These are phyloP conservation scores for Aspergillus pseudoviridinutans DNA, from an alignment of 2,329 filamentous ascomycete species.

Conservation along the genomic window DNA sequence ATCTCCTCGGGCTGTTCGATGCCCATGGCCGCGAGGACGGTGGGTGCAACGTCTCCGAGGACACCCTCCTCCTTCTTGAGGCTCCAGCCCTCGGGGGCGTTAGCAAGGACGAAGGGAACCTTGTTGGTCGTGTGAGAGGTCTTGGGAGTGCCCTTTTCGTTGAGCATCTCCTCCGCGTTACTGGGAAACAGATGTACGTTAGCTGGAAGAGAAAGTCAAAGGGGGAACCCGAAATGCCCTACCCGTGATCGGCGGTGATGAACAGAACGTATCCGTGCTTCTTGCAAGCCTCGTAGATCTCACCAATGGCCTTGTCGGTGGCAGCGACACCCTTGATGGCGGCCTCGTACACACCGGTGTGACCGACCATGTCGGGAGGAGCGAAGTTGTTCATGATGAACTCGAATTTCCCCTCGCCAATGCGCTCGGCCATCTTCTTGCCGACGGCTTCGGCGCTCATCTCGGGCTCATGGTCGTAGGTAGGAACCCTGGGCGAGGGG, in stretches of 20 bases:
- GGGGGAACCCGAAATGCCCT: slow-evolving; percentile 25
- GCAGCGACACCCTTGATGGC: slow-evolving; percentile 79
- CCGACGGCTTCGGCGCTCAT: slow-evolving; percentile 93
- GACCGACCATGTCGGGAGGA: slow-evolving; percentile 97
- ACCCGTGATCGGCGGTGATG: slow-evolving; percentile 92
- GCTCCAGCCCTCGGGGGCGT: slow-evolving; percentile 84
- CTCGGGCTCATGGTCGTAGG: slow-evolving; percentile 90
- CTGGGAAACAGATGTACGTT: slow-evolving; percentile 30
- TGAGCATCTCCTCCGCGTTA: slow-evolving; percentile 99
- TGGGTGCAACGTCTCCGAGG: slow-evolving; percentile 97
- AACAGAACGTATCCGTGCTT: slow-evolving; percentile 89
- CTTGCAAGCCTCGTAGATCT: slow-evolving; percentile 91
- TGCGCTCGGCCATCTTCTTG: slow-evolving; percentile 81
- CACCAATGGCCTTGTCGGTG: slow-evolving; percentile 90
- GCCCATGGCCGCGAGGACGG: slow-evolving; percentile 84
- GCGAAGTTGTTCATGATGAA: slow-evolving; percentile 99
- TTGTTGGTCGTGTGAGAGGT: slow-evolving; percentile 98
- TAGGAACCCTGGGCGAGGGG: slow-evolving; percentile 88
- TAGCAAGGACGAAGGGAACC: slow-evolving; percentile 97
- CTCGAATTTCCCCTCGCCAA: slow-evolving; percentile 80
- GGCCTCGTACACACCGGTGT: slow-evolving; percentile 95
- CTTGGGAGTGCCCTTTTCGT: slow-evolving; percentile 90
- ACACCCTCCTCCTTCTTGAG: slow-evolving; percentile 82
- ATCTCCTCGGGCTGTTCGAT: slow-evolving; percentile 87
- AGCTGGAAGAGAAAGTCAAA: slow-evolving; percentile 7